phyloP scores from a whole-genome alignment of 176 grass and related monocot species.

The Oryza glumipatula region DNA sequence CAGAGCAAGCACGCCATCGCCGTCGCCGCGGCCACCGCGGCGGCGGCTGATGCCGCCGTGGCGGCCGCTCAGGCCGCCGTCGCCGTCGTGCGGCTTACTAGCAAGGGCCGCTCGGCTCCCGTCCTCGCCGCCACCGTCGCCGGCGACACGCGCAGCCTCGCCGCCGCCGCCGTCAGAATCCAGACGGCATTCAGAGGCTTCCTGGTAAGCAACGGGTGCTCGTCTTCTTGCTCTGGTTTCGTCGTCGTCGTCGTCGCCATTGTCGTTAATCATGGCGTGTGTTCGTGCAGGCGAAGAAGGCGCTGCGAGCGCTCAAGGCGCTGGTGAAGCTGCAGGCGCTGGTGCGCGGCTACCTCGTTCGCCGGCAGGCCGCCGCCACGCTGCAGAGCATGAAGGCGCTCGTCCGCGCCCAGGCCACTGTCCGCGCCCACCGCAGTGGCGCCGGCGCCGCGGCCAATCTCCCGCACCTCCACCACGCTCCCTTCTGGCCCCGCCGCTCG shows the following conservation, averaged over 20 bases:
- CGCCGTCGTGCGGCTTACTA: slow-evolving; percentile 81
- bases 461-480: slow-evolving; percentile 51
- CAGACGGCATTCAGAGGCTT: slow-evolving; percentile 90
- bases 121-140: slow-evolving; percentile 43
- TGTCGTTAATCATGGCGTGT: background rate
- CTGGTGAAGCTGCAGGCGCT: slow-evolving; percentile 90
- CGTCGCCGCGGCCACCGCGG: slow-evolving; percentile 76
- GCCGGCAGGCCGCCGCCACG: slow-evolving; percentile 72
- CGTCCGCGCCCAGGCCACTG: slow-evolving; percentile 75
- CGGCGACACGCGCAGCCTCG: background rate
- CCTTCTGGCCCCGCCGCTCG: slow-evolving; percentile 47
- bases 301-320: slow-evolving; percentile 89
- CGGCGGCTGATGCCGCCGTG: slow-evolving; percentile 74
- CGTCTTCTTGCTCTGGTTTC: background rate
- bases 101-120: slow-evolving; percentile 45
- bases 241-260: background rate
- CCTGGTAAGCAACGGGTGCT: slow-evolving; percentile 49
- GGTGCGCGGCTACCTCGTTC: slow-evolving; percentile 87
- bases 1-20: slow-evolving; percentile 98
- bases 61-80: slow-evolving; percentile 81
- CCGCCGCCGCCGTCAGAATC: slow-evolving; percentile 68
- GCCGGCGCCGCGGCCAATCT: slow-evolving; percentile 37
- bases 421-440: slow-evolving; percentile 52
- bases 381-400: slow-evolving; percentile 92
- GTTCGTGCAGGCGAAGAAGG: slow-evolving; percentile 74